These are phyloP conservation scores for Emergomyces pasteurianus DNA, from an alignment of 2,329 filamentous ascomycete genomes.

Conservation along the genomic window DNA sequence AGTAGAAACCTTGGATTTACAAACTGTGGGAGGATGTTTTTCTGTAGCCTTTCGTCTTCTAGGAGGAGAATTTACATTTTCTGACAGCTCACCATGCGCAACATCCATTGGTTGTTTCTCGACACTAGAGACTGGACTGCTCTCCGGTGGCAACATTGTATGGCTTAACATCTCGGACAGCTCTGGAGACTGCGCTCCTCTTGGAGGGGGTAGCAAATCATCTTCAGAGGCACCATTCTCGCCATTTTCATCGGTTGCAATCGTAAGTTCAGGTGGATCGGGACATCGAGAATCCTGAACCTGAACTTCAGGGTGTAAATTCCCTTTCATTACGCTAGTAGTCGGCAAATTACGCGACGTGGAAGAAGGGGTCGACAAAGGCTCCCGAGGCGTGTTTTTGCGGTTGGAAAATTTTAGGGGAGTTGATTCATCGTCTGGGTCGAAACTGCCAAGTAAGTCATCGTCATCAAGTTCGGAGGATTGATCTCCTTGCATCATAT, in stretches of 20 bases:
- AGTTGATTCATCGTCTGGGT: conserved; percentile 35
- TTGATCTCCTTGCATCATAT: conserved; percentile 31
- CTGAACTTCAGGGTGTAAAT: conserved; percentile 3
- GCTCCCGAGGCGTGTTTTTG: conserved; percentile 19
- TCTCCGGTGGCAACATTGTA: conserved; percentile 28
- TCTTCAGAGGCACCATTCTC: conserved; percentile 3
- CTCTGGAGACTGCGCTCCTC: conserved; percentile 8
- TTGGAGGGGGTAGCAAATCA: conserved; percentile 4
- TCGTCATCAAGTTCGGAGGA: conserved; percentile 25
- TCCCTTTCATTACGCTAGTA: not conserved
- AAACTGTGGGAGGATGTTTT: not conserved
- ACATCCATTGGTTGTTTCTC: not conserved
- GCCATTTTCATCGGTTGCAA: conserved; percentile 6
- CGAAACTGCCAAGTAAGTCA: conserved; percentile 32
- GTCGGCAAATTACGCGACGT: conserved; percentile 10
- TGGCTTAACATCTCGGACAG: conserved; percentile 20
- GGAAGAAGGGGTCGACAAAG: conserved; percentile 14
- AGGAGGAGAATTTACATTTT: not conserved
- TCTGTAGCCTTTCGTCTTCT: not conserved
- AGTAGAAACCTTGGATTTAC: conserved; percentile 19
- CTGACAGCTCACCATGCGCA: not conserved
- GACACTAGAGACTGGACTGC: conserved; percentile 14
- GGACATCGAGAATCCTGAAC: conserved; percentile 20
- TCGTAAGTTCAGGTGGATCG: conserved; percentile 11
- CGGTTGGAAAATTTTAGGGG: conserved; percentile 27